Conservation (phyloP, 2,329 filamentous ascomycete genomes). For the Arthroderma sp. region DNA sequence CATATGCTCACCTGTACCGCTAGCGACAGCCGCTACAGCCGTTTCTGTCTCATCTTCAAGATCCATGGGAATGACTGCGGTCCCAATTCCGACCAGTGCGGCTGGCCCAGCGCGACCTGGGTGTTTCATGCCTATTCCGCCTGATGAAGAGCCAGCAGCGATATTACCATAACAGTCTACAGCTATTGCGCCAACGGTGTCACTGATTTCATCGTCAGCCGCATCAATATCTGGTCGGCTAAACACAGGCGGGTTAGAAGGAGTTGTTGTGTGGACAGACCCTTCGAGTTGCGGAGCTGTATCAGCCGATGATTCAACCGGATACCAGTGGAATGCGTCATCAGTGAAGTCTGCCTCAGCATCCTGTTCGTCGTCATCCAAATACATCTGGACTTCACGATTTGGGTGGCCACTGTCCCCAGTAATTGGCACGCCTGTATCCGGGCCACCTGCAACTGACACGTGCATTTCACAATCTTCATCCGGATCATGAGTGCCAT, state of each 20-base stretch:
- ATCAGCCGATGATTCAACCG: background rate
- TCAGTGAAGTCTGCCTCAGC: background rate
- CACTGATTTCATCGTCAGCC: slow-evolving; percentile 56
- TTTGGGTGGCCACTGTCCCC: too few species aligned
- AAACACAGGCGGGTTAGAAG: background rate
- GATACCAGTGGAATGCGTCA: background rate
- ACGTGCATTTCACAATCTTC: too few species aligned
- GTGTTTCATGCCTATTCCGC: slow-evolving; percentile 97
- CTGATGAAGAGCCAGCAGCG: slow-evolving; percentile 88
- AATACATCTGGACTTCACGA: background rate
- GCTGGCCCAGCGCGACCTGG: slow-evolving; percentile 82
- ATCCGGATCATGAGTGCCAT: too few species aligned
- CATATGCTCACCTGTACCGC: slow-evolving; percentile 96
- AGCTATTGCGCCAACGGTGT: slow-evolving; percentile 92
- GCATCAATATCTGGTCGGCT: slow-evolving; percentile 4
- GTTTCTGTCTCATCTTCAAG: slow-evolving; percentile 54
- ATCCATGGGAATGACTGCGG: slow-evolving; percentile 70
- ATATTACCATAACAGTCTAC: slow-evolving; percentile 77
- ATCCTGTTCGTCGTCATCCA: background rate
- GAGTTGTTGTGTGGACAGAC: background rate
- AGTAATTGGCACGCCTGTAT: too few species aligned
- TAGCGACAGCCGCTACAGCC: slow-evolving; percentile 73
- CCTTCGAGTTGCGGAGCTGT: background rate
- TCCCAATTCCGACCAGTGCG: slow-evolving; percentile 81
- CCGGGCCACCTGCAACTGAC: too few species aligned